Conservation (phyloP, 768 basidiomycete genomes). For the Suillus subaureus region DNA sequence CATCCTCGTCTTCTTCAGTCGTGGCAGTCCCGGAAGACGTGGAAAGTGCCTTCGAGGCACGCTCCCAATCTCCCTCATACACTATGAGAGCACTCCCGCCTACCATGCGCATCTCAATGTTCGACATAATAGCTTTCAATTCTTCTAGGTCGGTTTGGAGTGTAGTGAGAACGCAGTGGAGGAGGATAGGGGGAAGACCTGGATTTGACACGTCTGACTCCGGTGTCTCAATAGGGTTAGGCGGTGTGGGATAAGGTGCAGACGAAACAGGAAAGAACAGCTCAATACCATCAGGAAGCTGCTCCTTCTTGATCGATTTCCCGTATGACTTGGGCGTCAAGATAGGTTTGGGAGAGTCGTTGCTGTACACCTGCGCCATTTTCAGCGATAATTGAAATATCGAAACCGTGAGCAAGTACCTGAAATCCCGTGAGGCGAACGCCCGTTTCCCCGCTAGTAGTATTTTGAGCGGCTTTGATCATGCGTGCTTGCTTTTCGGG, state of each 20-base stretch:
- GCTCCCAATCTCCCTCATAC: constrained; percentile 65
- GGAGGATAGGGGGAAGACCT: constrained; percentile 57
- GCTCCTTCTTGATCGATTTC: constrained; percentile 63
- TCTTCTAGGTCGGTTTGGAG: constrained; percentile 55
- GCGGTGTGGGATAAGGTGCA: constrained; percentile 15
- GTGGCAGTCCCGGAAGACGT: constrained; percentile 18
- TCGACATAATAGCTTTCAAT: constrained; percentile 50
- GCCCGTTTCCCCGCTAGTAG: constrained; percentile 78
- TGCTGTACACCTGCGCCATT: constrained; percentile 67
- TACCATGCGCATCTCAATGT: constrained; percentile 75
- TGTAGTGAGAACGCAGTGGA: constrained; percentile 59
- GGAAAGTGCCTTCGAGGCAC: constrained; percentile 40
- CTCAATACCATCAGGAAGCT: constrained; percentile 76
- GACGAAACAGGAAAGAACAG: constrained; percentile 71
- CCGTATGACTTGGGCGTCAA: constrained; percentile 78
- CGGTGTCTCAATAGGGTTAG: background rate
- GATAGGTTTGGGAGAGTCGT: constrained; percentile 53
- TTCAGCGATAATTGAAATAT: constrained; percentile 7
- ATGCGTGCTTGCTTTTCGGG: constrained; percentile 81
- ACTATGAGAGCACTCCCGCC: constrained; percentile 81
- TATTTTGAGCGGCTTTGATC: constrained; percentile 65
- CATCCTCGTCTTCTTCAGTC: constrained; percentile 37
- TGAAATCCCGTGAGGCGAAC: constrained; percentile 89
- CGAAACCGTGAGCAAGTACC: constrained; percentile 42
- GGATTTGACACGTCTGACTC: constrained; percentile 17